Evolutionary conservation across 2,329 filamentous ascomycete genomes (phyloP), one percentile per base, ranked within the genome.

Genomic region (Ilyonectria mors-panacis): DNA sequence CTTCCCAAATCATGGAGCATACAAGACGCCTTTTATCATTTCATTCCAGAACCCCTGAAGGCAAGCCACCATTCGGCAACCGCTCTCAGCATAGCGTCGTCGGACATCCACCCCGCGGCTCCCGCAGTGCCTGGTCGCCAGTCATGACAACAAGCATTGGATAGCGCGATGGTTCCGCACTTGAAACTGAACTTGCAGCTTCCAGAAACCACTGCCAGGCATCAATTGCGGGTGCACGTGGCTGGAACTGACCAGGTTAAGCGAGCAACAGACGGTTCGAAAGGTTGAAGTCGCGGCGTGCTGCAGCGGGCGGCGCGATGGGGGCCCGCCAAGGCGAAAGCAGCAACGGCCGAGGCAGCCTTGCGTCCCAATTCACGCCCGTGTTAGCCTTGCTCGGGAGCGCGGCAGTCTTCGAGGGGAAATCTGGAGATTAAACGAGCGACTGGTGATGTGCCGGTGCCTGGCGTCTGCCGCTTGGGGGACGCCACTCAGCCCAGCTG

Each of bases 401-500:
- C 35, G 33, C 63, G 63, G 63, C 57, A 61, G 6, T 35, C 23
- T 30, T 13, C 30, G 47, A 44, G 56, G 58, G 26, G 48, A 21
- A 19, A 26, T 35, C 15, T 33, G 57, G 62, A 56, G 55, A 65
- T 65, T 67, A 57, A 50, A 53, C 19, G 39, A 45, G 51, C 33
- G 44, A 15, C 48, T 30, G 28, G 26, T 35, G 68, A 57, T 72
- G 69, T 66, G 68, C 58, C 69, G 54, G 68, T 61, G 35, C 44
- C 62, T 60, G 62, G 58, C 19, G 23, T 37, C 37, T 58, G 56
- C 58, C 59, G 47, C 47, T 60, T 56, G 48, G 28, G 50, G n/a
- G 37, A 37, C 72, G 67, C 71, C 69, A 73, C 65, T n/a, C 59
- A 59, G 63, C 63, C 63, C 68, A 75, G 73, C 73, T 75, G 73